Evolutionary conservation across 768 basidiomycete genomes (phyloP), one percentile per base, ranked within the genome.

Genomic region (Boletus huronensis): DNA sequence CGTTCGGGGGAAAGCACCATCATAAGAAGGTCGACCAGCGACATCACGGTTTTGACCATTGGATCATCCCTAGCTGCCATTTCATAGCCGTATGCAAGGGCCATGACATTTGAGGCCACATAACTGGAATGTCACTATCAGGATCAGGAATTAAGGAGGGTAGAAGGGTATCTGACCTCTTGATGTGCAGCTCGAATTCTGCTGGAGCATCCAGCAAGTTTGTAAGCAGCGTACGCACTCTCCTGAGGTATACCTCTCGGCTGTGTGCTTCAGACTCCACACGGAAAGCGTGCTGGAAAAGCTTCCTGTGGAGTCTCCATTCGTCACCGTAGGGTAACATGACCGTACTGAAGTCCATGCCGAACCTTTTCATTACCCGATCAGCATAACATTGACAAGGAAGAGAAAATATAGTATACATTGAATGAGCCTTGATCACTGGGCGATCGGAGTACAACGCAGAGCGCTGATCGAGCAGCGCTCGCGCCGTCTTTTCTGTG

Each of bases 291-390:
- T 69, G 64, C 19, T 67, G 69, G 31, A 70, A 63, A 19, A 69
- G 50, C 44, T 63, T 66, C 41, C 70, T 65, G 44, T 72, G 72
- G 8, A 64, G 58, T 26, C 52, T 65, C 72, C 70, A 72, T 29
- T 61, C 56, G 23, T 65, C 60, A 29, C 67, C 63, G 29, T 71
- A 72, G 16, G 68, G 63, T 28, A 70, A 51, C 45, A 64, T 56
- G 44, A 61, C 61, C 10, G 66, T 64, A 46, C 58, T 69, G 19
- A 72, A 69, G 21, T 63, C 57, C 53, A 64, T 48, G 29, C 68
- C 64, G 34, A 62, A 70, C 39, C 68, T 68, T 35, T n/a, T 17
- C 19, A 25, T 47, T 5, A n/a, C 13, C 39, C 7, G 21, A 41
- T 53, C 31, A 58, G 32, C 35, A 5, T 21, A 16, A 21, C 8